These are phyloP conservation scores for Dentipellis fragilis DNA, from an alignment of 768 basidiomycete genomes.

Conservation along the genomic window DNA sequence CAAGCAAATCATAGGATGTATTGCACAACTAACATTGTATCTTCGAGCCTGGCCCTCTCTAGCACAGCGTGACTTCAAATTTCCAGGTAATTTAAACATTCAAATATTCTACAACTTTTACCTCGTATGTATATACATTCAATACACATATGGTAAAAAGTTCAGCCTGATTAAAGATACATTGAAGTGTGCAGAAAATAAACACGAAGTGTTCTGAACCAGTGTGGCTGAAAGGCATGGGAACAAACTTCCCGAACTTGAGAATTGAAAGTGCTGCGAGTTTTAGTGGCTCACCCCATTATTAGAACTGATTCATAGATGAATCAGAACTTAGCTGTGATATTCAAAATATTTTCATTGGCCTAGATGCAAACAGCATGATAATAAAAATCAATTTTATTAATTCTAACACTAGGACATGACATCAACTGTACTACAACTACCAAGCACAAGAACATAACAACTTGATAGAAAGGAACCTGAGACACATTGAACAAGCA, in stretches of 20 bases:
- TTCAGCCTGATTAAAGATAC: not conserved
- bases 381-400: too few species aligned
- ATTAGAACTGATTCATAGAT: too few species aligned
- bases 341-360: not conserved
- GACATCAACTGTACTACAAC: too few species aligned
- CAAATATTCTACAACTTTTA: not conserved
- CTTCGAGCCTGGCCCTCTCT: too few species aligned
- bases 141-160: not conserved
- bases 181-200: not conserved
- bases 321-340: not conserved
- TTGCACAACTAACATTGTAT: not conserved
- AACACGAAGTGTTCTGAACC: not conserved
- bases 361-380: not conserved
- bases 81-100: not conserved
- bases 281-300: not conserved
- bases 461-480: not conserved
- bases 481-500: not conserved
- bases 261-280: not conserved
- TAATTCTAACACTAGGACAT: too few species aligned
- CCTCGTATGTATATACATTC: not conserved
- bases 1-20: not conserved
- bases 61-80: not conserved
- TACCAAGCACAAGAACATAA: too few species aligned
- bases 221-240: too few species aligned
- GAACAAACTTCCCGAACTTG: not conserved